Evolutionary conservation across 2,329 filamentous ascomycete genomes (phyloP), one percentile per base, ranked within the genome.

Genomic region (Talaromyces sp.): DNA sequence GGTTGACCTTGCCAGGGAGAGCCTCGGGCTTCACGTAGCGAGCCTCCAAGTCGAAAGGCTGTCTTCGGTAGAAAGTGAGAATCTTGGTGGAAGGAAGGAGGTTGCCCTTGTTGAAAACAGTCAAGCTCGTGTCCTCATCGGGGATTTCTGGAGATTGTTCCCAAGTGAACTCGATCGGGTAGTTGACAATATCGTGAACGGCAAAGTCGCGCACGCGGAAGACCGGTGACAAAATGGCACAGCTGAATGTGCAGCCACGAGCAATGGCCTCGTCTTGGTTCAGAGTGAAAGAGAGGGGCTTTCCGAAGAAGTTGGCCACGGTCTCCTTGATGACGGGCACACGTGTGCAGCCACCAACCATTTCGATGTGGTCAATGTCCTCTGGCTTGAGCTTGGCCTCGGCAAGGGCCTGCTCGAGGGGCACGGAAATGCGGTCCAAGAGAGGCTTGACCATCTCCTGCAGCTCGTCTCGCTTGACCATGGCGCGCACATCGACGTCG

Each of bases 161-260:
- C 94, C 94, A 99, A 57, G 88, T 90, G 77, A 99, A 99, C 75
- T 99, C 93, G 75, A 99, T 96, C 54, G 94, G 94, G 81, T 97
- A 99, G 82, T 88, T 91, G 79, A 96, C 91, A 70, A 97, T 93
- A 77, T 99, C 94, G 83, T 97, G 92, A 63, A 97, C 89, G 68
- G 92, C 87, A 79, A 99, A 99, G 81, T 99, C 94, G 71, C 94
- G 92, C 73, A 99, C 94, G 75, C 93, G 92, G 89, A 99, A 97
- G 67, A 96, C 90, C 52, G 94, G 94, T 0, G 94, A 97, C 59
- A 97, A 87, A 68, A 97, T 97, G 70, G 94, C 94, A 76, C 94
- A 97, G 85, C 89, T 92, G 81, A 99, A 99, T 63, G 94, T 92
- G 75, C 91, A 96, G 64, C 94, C 94, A 74, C 94, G 89, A 64